Evolutionary conservation across 805 yeast genomes (phyloP), one percentile per base, ranked within the genome.

Genomic region (Jamesozyma rosinii): DNA sequence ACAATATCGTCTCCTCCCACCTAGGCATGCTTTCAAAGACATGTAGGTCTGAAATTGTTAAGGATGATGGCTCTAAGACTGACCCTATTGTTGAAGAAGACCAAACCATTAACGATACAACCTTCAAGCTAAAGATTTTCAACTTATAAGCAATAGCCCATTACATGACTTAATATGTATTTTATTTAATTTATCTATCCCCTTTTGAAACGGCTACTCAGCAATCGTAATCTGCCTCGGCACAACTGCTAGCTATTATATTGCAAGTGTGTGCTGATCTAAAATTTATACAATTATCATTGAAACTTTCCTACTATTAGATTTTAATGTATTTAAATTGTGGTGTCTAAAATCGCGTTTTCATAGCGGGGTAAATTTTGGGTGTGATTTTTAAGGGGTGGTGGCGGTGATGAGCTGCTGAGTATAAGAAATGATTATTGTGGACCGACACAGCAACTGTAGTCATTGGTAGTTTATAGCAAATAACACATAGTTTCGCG

Each of bases 61-160:
- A 68, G 35, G 65, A 64, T 45, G 68, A 69, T 49, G 68, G 72
- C 35, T 67, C 72, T n/a, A 69, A 55, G 40, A 57, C 63, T 21
- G 68, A 61, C 21, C 72, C 84, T 44, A 76, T 92, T 52, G 88
- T 83, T 46, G 95, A 87, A 56, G 97, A 90, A 68, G 95, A 87
- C 58, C 94, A 87, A 64, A 66, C 74, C 49, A 80, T 78, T 65
- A 85, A 84, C 55, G 95, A 85, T 51, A 81, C 95, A 40, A 67
- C 76, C 41, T 80, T 89, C 71, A 74, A 75, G 49, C 74, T 89
- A 66, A 80, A 94, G 65, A 75, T 89, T 61, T 74, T 88, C 65
- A 79, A 71, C 64, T 63, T 88, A 47, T 80, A 70, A 58, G 6
- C 29, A 24, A 24, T 6, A 24, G 29, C 29, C 11, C 11, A n/a